Conservation (phyloP, 2,329 filamentous ascomycete genomes). For the Xylaria sp. region DNA sequence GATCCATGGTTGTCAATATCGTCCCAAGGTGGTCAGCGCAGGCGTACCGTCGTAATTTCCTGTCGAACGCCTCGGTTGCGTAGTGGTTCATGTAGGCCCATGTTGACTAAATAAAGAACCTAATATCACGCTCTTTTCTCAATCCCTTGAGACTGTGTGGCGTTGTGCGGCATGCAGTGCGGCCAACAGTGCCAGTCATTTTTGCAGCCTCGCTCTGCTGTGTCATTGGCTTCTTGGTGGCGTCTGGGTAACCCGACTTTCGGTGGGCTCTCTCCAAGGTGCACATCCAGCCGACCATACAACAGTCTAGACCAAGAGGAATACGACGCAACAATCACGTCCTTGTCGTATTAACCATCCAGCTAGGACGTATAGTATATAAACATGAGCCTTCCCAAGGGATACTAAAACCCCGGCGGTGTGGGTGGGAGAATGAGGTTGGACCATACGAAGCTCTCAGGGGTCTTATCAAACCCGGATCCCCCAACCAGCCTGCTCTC, state of each 20-base stretch:
- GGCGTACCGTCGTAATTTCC: background rate
- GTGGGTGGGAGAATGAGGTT: conserved; percentile 16
- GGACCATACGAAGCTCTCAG: conserved; percentile 9
- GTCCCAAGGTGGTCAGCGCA: conserved; percentile 31
- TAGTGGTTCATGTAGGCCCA: conserved; percentile 22
- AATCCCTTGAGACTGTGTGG: conserved; percentile 20
- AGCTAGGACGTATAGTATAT: conserved; percentile 20
- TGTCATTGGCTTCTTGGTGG: conserved; percentile 20
- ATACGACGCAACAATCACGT: background rate
- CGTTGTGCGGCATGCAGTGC: conserved; percentile 13
- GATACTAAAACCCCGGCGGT: conserved; percentile 6
- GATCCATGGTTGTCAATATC: conserved; percentile 8
- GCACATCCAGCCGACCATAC: conserved; percentile 18
- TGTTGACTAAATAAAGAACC: conserved; percentile 2
- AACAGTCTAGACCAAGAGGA: conserved; percentile 1
- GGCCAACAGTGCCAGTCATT: conserved; percentile 20
- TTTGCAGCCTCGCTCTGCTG: conserved; percentile 17
- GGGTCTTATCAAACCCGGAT: conserved; percentile 22
- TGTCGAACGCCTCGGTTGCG: conserved; percentile 9
- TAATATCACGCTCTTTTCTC: conserved; percentile 1
- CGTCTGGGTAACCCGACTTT: conserved; percentile 13
- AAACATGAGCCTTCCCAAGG: conserved; percentile 4
- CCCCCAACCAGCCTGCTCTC: conserved; percentile 28
- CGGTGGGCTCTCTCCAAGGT: conserved; percentile 6
- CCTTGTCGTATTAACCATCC: background rate